Base-by-base conservation (phyloP, 495 filamentous ascomycete species). In the Podospora pseudoanserina region DNA sequence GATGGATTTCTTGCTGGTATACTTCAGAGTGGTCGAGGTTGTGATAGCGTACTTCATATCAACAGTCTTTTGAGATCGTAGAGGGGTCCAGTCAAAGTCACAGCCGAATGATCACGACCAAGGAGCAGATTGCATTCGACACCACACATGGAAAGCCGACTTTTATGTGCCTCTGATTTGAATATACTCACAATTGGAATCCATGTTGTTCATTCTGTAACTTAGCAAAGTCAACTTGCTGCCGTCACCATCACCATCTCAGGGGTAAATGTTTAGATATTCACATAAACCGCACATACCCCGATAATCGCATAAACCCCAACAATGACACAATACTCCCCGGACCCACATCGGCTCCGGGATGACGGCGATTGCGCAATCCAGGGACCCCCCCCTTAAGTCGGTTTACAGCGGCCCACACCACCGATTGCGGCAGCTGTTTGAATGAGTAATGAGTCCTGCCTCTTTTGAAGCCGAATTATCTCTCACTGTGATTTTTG, bases 261-360 rank as follows among this genome's bases (percentile, higher is more conserved):
- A 58, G 55, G 55, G 55, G 55, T 58, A 26, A 26, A 58, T 58
- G 55, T 58, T 58, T 58, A 58, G n/a, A 58, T 58, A 58, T 58
- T 19, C 55, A 58, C n/a, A 15, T 19, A 58, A 26, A 2, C n/a
- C 0, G 11, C 4, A 58, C 6, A 9, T 9, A 7, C 55, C n/a
- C 55, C n/a, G 11, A 7, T 58, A 20, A 26, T 58, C 3, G 55
- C 55, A 58, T 58, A 58, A 18, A 58, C 55, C 19, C 39, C 39
- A 6, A 49, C 39, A 49, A 49, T 49, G 39, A 49, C 39, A 32
- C 30, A 32, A 32, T 32, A 3, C 30, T 32, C 30, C 39, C 39
- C 39, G 39, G 39, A 49, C 39, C 39, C 39, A 49, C 39, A 11
- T 11, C 39, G 39, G 39, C 39, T 11, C 39, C 39, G 39, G 39